Percentiles rank a stretch among this genome's conserved stretches.
These are phyloP conservation scores for Rhodotorula graminis DNA, from an alignment of 768 basidiomycete species.

Conservation along the genomic window DNA sequence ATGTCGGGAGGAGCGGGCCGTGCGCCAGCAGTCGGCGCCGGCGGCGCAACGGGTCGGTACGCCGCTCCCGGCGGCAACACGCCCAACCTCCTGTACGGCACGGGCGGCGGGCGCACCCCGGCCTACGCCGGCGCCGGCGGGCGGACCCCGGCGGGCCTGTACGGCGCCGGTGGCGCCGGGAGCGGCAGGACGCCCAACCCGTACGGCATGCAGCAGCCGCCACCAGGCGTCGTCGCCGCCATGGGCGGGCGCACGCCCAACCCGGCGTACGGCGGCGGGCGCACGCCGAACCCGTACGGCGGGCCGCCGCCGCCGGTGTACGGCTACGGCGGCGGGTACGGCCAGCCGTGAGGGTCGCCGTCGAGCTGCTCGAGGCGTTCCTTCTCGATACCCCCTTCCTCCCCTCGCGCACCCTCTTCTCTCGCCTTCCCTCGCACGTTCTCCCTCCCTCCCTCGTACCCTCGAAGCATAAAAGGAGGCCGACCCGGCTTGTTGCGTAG, in stretches of 20 bases:
- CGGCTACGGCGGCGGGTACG: background rate
- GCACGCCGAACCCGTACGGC: background rate
- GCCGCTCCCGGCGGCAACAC: background rate
- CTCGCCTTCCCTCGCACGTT: too few species aligned
- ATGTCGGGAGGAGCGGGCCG: background rate
- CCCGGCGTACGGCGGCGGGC: background rate
- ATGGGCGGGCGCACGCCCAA: background rate
- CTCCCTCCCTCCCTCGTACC: too few species aligned
- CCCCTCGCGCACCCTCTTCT: background rate
- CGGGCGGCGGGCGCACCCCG: background rate
- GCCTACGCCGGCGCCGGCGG: background rate
- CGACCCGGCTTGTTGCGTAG: background rate
- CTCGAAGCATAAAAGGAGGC: background rate
- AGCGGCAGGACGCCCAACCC: constrained; percentile 6
- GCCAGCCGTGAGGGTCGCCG: background rate
- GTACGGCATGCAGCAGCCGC: background rate
- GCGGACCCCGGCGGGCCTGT: background rate
- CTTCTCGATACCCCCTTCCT: background rate
- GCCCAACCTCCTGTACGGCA: background rate
- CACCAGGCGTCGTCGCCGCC: background rate
- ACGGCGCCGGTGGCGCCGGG: background rate
- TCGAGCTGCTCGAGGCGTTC: background rate
- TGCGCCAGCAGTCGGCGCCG: background rate
- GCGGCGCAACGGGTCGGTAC: background rate
- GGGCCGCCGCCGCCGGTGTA: background rate